Conservation (phyloP, 495 filamentous ascomycete species). For the Choiromyces venosus region DNA sequence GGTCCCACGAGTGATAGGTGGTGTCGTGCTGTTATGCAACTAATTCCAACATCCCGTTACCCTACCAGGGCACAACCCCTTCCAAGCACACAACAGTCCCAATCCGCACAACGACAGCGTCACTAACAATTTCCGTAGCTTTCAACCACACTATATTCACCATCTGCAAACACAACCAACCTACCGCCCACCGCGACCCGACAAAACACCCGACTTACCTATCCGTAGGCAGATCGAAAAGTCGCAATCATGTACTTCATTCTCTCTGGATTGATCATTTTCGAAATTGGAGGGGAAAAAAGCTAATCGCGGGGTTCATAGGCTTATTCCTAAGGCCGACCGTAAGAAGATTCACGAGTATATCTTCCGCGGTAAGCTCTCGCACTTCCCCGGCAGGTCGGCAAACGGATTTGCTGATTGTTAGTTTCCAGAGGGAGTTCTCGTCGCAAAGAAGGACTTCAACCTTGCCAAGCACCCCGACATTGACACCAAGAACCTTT, state of each 20-base stretch:
- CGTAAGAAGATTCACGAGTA: conserved; percentile 99
- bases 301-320: conserved; percentile 42
- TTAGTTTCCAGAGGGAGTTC: conserved; percentile 70
- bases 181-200: conserved; percentile 24
- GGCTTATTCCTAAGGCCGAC: conserved; percentile 99
- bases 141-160: conserved; percentile 15
- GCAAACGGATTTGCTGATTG: conserved; percentile 12
- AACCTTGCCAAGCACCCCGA: conserved; percentile 88
- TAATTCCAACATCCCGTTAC: not conserved
- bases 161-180: conserved; percentile 31
- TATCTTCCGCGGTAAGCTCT: conserved; percentile 84
- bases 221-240: conserved; percentile 30
- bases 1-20: not conserved
- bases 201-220: conserved; percentile 27
- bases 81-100: conserved; percentile 17
- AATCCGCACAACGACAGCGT: conserved; percentile 27
- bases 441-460: conserved; percentile 98
- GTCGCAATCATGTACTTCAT: conserved; percentile 35
- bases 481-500: conserved; percentile 98
- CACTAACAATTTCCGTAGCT: conserved; percentile 27
- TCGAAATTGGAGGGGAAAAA: not conserved
- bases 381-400: conserved; percentile 12
- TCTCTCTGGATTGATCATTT: conserved; percentile 2
- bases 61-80: conserved; percentile 23
- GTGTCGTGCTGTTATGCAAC: not conserved